Conservation (phyloP, 495 filamentous ascomycete species). For the Neurospora discreta region DNA sequence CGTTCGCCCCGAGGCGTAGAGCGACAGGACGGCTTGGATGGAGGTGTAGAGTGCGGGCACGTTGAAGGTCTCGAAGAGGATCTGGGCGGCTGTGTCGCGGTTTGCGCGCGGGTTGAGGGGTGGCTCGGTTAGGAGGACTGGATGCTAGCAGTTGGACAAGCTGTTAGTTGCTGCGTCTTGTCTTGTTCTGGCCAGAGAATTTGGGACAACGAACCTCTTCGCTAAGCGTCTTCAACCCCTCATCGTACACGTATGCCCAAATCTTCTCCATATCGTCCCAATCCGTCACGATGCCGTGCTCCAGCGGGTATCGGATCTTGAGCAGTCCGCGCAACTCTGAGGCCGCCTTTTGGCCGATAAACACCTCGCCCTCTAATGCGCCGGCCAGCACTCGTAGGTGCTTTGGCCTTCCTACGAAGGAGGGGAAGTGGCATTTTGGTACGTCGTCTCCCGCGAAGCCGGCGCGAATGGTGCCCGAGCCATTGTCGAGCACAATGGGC, state of each 20-base stretch:
- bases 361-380: conserved; percentile 91
- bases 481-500: conserved; percentile 97
- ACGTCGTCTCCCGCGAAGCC: conserved; percentile 94
- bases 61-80: conserved; percentile 98
- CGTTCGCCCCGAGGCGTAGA: conserved; percentile 93
- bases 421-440: conserved; percentile 96
- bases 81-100: conserved; percentile 92
- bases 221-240: conserved; percentile 80
- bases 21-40: conserved; percentile 91
- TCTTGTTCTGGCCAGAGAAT: neutral
- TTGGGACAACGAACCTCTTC: conserved; percentile 59
- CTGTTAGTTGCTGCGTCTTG: conserved; percentile 3
- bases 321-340: conserved; percentile 87
- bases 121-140: conserved; percentile 91
- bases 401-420: conserved; percentile 93
- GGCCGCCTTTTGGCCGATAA: conserved; percentile 82
- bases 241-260: conserved; percentile 65
- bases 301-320: conserved; percentile 90
- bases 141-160: conserved; percentile 47
- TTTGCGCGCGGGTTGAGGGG: conserved; percentile 93
- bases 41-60: conserved; percentile 93
- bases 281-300: conserved; percentile 97
- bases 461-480: conserved; percentile 92
- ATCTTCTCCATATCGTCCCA: conserved; percentile 99
- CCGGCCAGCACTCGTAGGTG: conserved; percentile 93